Percentiles rank a stretch among this genome's conserved stretches.
phyloP scores from a whole-genome alignment of 176 grass and related monocot species.

The Eleusine indica region DNA sequence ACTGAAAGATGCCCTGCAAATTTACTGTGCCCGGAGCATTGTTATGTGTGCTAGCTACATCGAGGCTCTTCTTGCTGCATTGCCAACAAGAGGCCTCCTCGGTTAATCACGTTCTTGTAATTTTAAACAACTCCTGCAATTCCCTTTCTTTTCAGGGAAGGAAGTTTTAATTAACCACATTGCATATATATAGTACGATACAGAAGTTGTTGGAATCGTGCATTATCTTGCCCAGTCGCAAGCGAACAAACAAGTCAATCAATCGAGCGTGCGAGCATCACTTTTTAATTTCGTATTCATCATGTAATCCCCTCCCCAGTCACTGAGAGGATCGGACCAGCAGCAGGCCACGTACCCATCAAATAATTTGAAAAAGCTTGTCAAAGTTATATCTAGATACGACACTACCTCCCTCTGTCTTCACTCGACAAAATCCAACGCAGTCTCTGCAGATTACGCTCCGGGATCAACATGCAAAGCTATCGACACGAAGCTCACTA shows the following conservation, averaged over 20 bases:
- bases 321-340: background rate
- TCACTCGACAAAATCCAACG: background rate
- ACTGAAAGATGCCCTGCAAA: slow-evolving; percentile 23
- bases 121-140: background rate
- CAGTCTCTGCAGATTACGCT: background rate
- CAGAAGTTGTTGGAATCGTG: background rate
- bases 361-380: background rate
- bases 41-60: background rate
- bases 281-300: background rate
- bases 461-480: background rate
- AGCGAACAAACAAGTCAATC: background rate
- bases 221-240: background rate
- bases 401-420: background rate
- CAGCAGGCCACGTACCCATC: background rate
- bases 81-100: background rate
- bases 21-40: background rate
- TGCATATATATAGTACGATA: background rate
- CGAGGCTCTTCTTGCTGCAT: background rate
- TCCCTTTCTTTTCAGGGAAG: background rate
- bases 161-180: background rate
- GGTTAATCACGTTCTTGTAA: background rate
- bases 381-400: background rate
- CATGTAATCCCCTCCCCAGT: too few relatives aligned
- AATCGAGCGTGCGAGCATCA: background rate
- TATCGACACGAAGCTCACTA: background rate